Evolutionary conservation across 2,329 filamentous ascomycete genomes (phyloP).

Genomic region (Fusarium sp.): DNA sequence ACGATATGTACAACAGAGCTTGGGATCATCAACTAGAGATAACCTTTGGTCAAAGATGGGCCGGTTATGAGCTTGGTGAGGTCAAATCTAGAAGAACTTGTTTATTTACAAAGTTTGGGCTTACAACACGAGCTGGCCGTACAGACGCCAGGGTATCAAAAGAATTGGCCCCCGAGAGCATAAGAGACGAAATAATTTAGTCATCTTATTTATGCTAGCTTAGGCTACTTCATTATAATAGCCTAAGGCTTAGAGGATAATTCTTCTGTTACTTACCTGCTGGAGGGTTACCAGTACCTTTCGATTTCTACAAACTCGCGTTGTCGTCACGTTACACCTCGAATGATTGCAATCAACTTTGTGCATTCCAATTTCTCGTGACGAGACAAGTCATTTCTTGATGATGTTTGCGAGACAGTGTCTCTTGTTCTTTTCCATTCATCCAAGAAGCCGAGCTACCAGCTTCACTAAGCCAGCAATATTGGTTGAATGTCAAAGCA

Average conservation of each 20-base stretch:
- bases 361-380: not conserved
- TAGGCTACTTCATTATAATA: not conserved
- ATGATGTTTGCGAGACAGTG: constrained; percentile 9
- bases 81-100: not conserved
- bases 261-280: not conserved
- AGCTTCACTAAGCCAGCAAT: constrained; percentile 24
- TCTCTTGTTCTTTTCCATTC: constrained; percentile 27
- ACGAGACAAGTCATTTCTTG: not conserved
- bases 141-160: not conserved
- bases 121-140: not conserved
- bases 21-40: not conserved
- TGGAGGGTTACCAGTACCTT: not conserved
- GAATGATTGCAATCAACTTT: not conserved
- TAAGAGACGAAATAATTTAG: not conserved
- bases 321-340: not conserved
- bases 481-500: constrained; percentile 33
- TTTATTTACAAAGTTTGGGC: not conserved
- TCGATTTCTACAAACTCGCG: not conserved
- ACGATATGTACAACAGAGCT: not conserved
- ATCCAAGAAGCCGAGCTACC: constrained; percentile 30
- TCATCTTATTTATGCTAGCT: not conserved
- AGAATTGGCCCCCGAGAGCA: not conserved
- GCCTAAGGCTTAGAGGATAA: not conserved
- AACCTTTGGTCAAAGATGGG: not conserved
- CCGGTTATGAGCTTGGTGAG: not conserved